Conservation (phyloP, 2,329 filamentous ascomycete species). For the Diaporthe batatas region DNA sequence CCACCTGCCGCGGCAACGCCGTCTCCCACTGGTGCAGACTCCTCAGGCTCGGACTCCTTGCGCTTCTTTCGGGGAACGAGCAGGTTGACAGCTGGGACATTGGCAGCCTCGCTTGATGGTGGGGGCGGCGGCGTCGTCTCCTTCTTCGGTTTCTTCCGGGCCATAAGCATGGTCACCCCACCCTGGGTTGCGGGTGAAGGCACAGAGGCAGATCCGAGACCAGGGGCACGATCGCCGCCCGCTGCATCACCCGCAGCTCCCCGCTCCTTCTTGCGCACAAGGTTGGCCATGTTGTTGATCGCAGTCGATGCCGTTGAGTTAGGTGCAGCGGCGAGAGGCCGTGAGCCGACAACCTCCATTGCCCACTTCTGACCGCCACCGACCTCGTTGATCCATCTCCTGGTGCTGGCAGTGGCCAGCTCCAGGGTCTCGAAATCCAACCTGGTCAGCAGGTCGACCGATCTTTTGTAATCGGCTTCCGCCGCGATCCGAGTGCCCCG, state of each 20-base stretch:
- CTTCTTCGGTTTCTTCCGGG: constrained; percentile 35
- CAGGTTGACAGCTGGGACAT: constrained; percentile 2
- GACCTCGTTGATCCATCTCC: constrained; percentile 78
- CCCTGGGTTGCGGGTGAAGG: constrained; percentile 31
- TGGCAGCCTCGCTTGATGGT: background rate
- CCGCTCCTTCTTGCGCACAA: constrained; percentile 56
- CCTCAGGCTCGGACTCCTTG: constrained; percentile 41
- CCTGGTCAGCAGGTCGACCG: constrained; percentile 77
- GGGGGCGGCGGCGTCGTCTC: constrained; percentile 30
- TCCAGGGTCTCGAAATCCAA: constrained; percentile 79
- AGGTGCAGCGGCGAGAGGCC: background rate
- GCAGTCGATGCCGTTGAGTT: constrained; percentile 32
- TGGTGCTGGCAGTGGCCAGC: constrained; percentile 74
- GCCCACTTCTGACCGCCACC: constrained; percentile 68
- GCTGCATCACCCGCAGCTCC: constrained; percentile 57
- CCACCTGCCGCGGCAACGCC: constrained; percentile 37
- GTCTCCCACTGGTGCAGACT: constrained; percentile 12
- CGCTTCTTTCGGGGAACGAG: constrained; percentile 41
- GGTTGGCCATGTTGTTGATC: constrained; percentile 63
- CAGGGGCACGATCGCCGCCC: background rate
- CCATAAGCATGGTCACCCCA: constrained; percentile 35
- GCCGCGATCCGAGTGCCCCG: constrained; percentile 75
- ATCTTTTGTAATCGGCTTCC: constrained; percentile 75
- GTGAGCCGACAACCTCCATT: constrained; percentile 60
- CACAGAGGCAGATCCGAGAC: constrained; percentile 12